Conservation (phyloP, 345 rosid species). For the Eucalyptus marginata region DNA sequence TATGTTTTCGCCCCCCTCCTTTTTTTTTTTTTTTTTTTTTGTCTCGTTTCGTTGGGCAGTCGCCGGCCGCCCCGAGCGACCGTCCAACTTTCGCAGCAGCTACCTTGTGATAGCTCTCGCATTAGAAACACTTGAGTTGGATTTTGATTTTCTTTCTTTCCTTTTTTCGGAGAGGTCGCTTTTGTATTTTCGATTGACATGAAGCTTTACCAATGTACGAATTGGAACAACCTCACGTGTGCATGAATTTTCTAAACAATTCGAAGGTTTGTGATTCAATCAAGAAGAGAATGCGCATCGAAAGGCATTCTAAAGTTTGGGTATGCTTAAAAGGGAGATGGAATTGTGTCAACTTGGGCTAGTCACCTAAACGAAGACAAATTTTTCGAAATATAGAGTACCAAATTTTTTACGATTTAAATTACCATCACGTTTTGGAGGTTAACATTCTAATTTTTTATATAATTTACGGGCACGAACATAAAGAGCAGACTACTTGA, state of each 20-base stretch:
- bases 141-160: no score
- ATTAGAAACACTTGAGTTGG: neutral
- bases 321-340: no score
- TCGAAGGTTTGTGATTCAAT: accelerated
- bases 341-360: accelerated
- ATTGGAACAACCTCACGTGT: neutral
- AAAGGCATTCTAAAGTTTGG: neutral
- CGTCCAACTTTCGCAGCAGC: neutral
- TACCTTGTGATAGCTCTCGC: neutral
- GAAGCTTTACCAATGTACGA: neutral
- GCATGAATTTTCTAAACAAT: accelerated
- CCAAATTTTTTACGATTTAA: accelerated
- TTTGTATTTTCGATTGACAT: neutral
- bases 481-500: accelerated
- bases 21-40: accelerated
- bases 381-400: accelerated
- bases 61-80: neutral
- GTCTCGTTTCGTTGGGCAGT: accelerated
- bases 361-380: accelerated
- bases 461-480: accelerated
- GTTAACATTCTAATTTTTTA: no score
- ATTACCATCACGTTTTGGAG: accelerated
- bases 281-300: neutral
- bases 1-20: neutral
- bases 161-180: neutral